Conservation (phyloP, 2,329 filamentous ascomycete species). For the Hirsutella minnesotensis region DNA sequence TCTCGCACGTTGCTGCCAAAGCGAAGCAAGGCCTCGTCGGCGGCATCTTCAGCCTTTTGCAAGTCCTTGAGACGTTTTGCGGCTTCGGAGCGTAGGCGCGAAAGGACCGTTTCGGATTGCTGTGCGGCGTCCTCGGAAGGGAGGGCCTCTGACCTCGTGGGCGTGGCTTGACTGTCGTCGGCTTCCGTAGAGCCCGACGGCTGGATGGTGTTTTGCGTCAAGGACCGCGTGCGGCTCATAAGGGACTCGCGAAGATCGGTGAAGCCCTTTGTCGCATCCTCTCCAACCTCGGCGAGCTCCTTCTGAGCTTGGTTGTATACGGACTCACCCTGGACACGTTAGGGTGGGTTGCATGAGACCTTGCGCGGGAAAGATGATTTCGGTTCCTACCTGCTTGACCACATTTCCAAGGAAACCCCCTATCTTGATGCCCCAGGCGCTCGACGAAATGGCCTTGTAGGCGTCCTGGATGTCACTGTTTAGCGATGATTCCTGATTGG, state of each 20-base stretch:
- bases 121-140: slow-evolving; percentile 29
- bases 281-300: slow-evolving; percentile 67
- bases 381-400: slow-evolving; percentile 69
- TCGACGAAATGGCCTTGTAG: slow-evolving; percentile 84
- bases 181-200: slow-evolving; percentile 18
- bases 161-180: slow-evolving; percentile 31
- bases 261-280: slow-evolving; percentile 73
- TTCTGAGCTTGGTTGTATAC: slow-evolving; percentile 80
- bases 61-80: slow-evolving; percentile 78
- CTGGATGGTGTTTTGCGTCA: slow-evolving; percentile 47
- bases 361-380: no score
- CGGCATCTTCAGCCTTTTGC: slow-evolving; percentile 85
- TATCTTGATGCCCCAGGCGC: slow-evolving; percentile 80
- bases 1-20: slow-evolving; percentile 84
- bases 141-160: slow-evolving; percentile 27
- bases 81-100: slow-evolving; percentile 64
- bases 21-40: slow-evolving; percentile 84
- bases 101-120: slow-evolving; percentile 54
- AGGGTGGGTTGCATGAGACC: no score
- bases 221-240: slow-evolving; percentile 59
- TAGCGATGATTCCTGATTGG: slow-evolving; percentile 43
- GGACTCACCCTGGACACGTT: slow-evolving; percentile 51
- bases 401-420: slow-evolving; percentile 84
- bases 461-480: slow-evolving; percentile 89
- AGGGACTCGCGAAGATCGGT: slow-evolving; percentile 56